These are phyloP conservation scores for Vachellia collinsii DNA, from an alignment of 306 rosid genomes.

Conservation along the genomic window DNA sequence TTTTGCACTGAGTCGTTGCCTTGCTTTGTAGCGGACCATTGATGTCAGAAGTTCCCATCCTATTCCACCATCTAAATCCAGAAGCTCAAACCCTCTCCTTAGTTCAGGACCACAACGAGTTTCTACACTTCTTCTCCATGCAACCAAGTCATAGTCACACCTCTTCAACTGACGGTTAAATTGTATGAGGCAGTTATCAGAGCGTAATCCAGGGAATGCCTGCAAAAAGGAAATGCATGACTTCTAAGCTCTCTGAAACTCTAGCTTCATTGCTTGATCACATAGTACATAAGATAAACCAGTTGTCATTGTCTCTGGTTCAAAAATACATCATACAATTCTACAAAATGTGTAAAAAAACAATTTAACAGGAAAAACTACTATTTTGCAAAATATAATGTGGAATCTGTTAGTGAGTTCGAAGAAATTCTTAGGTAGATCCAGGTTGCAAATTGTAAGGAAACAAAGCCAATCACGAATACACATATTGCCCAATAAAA, in stretches of 20 bases:
- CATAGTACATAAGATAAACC: slow-evolving; percentile 10
- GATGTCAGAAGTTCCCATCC: slow-evolving; percentile 96
- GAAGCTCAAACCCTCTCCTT: slow-evolving; percentile 79
- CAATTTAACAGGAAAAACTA: slow-evolving; percentile 23
- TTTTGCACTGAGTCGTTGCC: slow-evolving; percentile 91
- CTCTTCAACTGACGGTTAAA: slow-evolving; percentile 90
- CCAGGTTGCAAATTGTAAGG: background rate
- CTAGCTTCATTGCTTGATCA: slow-evolving; percentile 29
- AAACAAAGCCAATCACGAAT: background rate
- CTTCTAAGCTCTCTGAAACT: slow-evolving; percentile 25
- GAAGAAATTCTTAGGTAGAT: background rate
- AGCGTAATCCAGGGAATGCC: slow-evolving; percentile 80
- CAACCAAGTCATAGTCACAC: slow-evolving; percentile 85
- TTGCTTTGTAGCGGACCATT: slow-evolving; percentile 86
- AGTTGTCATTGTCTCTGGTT: slow-evolving; percentile 7
- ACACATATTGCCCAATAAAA: background rate
- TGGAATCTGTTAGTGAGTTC: background rate
- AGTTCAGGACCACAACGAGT: slow-evolving; percentile 72
- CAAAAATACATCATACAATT: slow-evolving; percentile 15
- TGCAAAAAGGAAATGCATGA: slow-evolving; percentile 39
- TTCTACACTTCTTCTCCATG: slow-evolving; percentile 76
- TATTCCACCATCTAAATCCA: slow-evolving; percentile 89
- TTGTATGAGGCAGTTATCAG: slow-evolving; percentile 80
- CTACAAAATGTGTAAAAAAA: background rate
- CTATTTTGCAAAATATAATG: slow-evolving; percentile 3